Base-by-base conservation (phyloP, 345 rosid species). In the Passiflora organensis region DNA sequence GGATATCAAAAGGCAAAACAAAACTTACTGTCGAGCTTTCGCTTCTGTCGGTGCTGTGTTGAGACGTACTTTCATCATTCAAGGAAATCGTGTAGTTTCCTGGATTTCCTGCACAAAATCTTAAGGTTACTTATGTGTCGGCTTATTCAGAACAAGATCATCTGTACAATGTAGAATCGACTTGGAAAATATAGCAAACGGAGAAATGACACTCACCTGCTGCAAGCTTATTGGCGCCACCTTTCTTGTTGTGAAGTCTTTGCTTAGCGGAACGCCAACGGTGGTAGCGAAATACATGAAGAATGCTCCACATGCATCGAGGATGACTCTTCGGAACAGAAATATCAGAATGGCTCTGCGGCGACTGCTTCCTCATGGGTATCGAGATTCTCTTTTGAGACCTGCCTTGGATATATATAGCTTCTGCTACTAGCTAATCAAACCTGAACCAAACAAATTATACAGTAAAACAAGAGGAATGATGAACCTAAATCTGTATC, bases 201-300 rank as follows among this genome's bases (percentile, higher is more conserved):
- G n/a, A n/a, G n/a, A n/a, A 18, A 34, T 32, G 34, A 28, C 2
- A 19, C 56, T 66, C 66, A 84, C 86, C 77, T 6, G 19, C 25
- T 32, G 50, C 47, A 53, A 8, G 34, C 8, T 28, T 28, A 28
- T 44, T 56, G 67, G 58, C 72, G 24, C 62, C 17, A 48, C 60
- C 74, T 66, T 59, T 68, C 59, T 55, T 66, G 23, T 74, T 65
- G 1, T 83, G 85, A 74, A 85, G 73, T 15, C 86, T 73, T 65
- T 76, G 87, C 86, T 79, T 87, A 63, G 83, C 69, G 63, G 72
- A 61, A 63, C 68, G 80, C 86, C 96, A 84, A 20, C 71, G 81
- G 9, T 78, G 82, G 53, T 83, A 76, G 46, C 78, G 79, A 25
- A 87, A 82, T 17, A 74, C 68, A 48, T 83, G 85, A 60, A 87